A percentile compares a stretch with the other conserved stretches of the same genome.
These are phyloP conservation scores for Cladosporium velox DNA, from an alignment of 2,329 filamentous ascomycete genomes.

Conservation along the genomic window DNA sequence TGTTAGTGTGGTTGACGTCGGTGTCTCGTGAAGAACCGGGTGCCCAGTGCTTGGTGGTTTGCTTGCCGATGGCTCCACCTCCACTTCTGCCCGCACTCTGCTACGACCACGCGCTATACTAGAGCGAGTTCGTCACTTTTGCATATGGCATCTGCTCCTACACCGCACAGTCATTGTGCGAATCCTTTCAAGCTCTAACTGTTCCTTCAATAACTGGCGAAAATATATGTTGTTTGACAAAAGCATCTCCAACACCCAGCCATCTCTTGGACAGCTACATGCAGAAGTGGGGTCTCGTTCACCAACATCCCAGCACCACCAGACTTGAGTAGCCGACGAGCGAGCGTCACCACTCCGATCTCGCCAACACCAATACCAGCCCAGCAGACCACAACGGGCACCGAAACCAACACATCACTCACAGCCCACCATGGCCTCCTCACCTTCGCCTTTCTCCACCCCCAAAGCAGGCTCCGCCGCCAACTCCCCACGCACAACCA, in stretches of 20 bases:
- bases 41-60: conserved; percentile 7
- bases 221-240: not conserved
- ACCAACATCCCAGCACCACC: not conserved
- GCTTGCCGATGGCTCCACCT: conserved; percentile 7
- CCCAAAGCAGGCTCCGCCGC: conserved; percentile 17
- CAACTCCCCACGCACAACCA: conserved; percentile 24
- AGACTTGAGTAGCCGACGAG: conserved; percentile 1
- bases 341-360: not conserved
- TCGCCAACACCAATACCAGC: not conserved
- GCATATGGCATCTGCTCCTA: not conserved
- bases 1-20: not conserved
- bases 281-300: not conserved
- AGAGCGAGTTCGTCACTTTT: not conserved
- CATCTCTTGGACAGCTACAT: not conserved
- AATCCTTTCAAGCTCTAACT: not conserved
- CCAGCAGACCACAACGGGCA: not conserved
- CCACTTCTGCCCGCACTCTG: conserved; percentile 14
- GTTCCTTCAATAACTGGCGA: not conserved
- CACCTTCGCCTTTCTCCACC: conserved; percentile 27
- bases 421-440: conserved; percentile 23
- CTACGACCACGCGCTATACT: not conserved
- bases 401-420: not conserved
- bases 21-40: conserved; percentile 12
- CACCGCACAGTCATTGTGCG: not conserved
- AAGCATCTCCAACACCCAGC: not conserved